These are phyloP conservation scores for Acorus gramineus DNA, from an alignment of 106 monocot species.

Conservation along the genomic window DNA sequence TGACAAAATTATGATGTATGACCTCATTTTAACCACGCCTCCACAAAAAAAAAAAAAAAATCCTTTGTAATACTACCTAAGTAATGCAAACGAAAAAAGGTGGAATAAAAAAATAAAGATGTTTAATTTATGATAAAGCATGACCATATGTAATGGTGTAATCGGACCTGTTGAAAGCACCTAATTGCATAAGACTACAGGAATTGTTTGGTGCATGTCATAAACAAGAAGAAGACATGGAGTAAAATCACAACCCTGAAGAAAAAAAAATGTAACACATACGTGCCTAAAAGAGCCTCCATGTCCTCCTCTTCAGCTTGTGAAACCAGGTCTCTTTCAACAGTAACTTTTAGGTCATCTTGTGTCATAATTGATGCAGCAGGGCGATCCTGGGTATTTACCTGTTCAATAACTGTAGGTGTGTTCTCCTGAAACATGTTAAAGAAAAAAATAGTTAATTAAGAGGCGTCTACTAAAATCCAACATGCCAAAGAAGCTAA, in stretches of 20 bases:
- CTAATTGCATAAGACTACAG: neutral
- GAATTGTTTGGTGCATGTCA: neutral
- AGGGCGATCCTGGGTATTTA: slow-evolving; percentile 38
- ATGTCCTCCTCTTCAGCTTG: slow-evolving; percentile 99
- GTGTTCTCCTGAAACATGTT: slow-evolving; percentile 62
- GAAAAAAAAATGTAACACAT: slow-evolving; percentile 15
- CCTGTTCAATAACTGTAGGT: slow-evolving; percentile 46
- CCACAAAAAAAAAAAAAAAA: too few species aligned
- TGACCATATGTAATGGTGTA: too few species aligned
- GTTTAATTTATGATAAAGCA: too few species aligned
- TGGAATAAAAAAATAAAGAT: too few species aligned
- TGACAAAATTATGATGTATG: too few species aligned
- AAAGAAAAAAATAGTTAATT: neutral
- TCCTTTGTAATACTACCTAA: too few species aligned
- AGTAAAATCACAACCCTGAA: neutral
- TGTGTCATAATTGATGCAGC: slow-evolving; percentile 36
- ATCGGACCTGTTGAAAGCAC: too few species aligned
- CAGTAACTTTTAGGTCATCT: slow-evolving; percentile 83
- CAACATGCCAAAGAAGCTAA: too few species aligned
- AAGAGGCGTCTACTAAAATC: too few species aligned
- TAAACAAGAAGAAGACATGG: neutral
- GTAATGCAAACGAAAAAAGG: too few species aligned
- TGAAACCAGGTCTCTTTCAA: slow-evolving; percentile 87
- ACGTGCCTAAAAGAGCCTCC: slow-evolving; percentile 99
- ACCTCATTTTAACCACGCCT: too few species aligned